Evolutionary conservation across 1,284 basidiomycete species (phyloP).

Genomic region (Rhodotorula sp.): DNA sequence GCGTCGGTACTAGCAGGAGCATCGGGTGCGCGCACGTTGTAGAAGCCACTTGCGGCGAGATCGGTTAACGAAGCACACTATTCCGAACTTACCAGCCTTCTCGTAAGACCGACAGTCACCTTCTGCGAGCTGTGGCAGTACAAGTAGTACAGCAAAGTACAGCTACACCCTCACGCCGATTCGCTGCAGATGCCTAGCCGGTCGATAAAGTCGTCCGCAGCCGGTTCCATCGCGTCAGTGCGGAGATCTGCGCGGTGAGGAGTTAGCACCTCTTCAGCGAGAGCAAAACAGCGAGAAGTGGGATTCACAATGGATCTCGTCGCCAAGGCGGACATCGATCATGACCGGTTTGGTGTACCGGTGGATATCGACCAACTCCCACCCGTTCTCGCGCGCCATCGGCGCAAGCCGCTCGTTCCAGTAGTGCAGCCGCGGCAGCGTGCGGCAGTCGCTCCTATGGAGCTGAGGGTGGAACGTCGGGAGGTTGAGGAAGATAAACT

Average conservation of each 20-base stretch:
- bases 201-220: slow-evolving; percentile 6
- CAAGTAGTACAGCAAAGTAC: too few relatives aligned
- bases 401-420: neutral
- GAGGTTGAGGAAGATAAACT: slow-evolving; percentile 11
- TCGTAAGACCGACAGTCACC: too few relatives aligned
- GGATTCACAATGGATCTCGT: slow-evolving; percentile 9
- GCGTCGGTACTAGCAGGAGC: too few relatives aligned
- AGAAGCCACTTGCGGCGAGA: too few relatives aligned
- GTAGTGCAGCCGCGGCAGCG: neutral
- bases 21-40: too few relatives aligned
- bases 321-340: neutral
- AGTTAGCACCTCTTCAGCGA: too few relatives aligned
- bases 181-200: neutral
- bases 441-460: slow-evolving; percentile 15
- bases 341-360: neutral
- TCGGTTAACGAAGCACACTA: too few relatives aligned
- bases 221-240: neutral
- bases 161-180: too few relatives aligned
- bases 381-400: neutral
- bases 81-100: too few relatives aligned
- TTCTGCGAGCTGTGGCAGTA: too few relatives aligned
- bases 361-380: neutral
- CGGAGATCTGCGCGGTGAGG: neutral
- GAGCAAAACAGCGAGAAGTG: neutral
- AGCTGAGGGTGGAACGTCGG: slow-evolving; percentile 4